Percentiles rank a stretch among this genome's conserved stretches.
phyloP scores from a whole-genome alignment of 106 monocot species.

The Acorus gramineus region DNA sequence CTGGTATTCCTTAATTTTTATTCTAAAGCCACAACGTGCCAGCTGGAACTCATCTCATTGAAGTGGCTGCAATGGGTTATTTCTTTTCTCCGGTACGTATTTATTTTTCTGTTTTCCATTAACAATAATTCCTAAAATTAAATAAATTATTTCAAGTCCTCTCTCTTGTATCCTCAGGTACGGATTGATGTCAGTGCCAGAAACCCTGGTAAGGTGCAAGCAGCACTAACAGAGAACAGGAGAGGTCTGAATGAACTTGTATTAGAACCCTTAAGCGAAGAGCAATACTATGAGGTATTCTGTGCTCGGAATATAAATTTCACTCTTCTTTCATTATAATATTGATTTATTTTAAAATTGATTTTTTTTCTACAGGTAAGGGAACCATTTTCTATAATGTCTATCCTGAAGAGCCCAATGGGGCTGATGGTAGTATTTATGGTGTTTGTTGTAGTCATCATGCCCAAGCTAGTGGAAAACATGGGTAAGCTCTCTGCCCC shows the following conservation, averaged over 20 bases:
- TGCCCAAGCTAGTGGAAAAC: slow-evolving; percentile 93
- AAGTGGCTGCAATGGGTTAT: slow-evolving; percentile 80
- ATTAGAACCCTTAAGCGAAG: slow-evolving; percentile 85
- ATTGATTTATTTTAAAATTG: slow-evolving; percentile 6
- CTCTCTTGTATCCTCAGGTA: slow-evolving; percentile 36
- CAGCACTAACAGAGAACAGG: slow-evolving; percentile 81
- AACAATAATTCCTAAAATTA: background rate
- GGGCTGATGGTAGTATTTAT: slow-evolving; percentile 92
- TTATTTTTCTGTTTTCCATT: background rate
- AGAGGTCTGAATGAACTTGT: slow-evolving; percentile 66
- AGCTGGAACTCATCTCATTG: slow-evolving; percentile 97
- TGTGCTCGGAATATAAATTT: background rate
- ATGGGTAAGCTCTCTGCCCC: slow-evolving; percentile 41
- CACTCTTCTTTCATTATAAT: background rate
- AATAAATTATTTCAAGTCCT: background rate
- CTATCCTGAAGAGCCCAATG: slow-evolving; percentile 93
- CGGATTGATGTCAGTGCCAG: slow-evolving; percentile 97
- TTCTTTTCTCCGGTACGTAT: slow-evolving; percentile 83
- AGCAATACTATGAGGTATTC: slow-evolving; percentile 86
- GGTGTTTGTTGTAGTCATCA: slow-evolving; percentile 75
- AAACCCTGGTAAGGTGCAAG: slow-evolving; percentile 89
- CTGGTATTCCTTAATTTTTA: slow-evolving; percentile 34
- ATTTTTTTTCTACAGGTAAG: slow-evolving; percentile 50
- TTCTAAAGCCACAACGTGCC: slow-evolving; percentile 65
- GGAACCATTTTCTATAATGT: slow-evolving; percentile 86